phyloP scores from a whole-genome alignment of 345 rosid genomes.

The Gossypium bickii region DNA sequence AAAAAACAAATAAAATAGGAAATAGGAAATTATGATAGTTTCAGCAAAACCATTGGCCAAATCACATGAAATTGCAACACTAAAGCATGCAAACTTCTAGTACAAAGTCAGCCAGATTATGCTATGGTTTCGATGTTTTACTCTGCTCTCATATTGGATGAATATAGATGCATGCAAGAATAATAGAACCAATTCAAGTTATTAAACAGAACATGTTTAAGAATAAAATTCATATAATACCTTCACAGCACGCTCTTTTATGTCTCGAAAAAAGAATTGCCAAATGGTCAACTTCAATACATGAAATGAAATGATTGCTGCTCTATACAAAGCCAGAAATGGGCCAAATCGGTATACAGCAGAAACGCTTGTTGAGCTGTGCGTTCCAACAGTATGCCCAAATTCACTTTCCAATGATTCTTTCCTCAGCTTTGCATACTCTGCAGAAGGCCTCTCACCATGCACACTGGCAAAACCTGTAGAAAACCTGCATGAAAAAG shows the following conservation, averaged over 20 bases:
- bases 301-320: slow-evolving; percentile 75
- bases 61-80: slow-evolving; percentile 4
- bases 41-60: not conserved
- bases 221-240: slow-evolving; percentile 24
- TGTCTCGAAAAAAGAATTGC: slow-evolving; percentile 65
- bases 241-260: slow-evolving; percentile 68
- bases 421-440: slow-evolving; percentile 84
- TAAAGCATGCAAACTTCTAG: not conserved
- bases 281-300: slow-evolving; percentile 71
- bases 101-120: not conserved
- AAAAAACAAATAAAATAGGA: not conserved
- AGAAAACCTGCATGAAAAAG: slow-evolving; percentile 45
- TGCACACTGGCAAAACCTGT: slow-evolving; percentile 65
- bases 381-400: slow-evolving; percentile 60
- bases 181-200: not conserved
- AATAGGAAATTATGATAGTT: not conserved
- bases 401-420: slow-evolving; percentile 92
- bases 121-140: not conserved
- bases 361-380: slow-evolving; percentile 63
- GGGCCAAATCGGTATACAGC: slow-evolving; percentile 67
- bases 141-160: not conserved
- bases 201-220: not conserved
- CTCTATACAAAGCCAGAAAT: slow-evolving; percentile 83
- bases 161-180: not conserved
- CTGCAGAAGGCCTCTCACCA: slow-evolving; percentile 78